Evolutionary conservation across 768 basidiomycete species (phyloP), one percentile per base, ranked within the genome.

Genomic region (Suillus fuscotomentosus): DNA sequence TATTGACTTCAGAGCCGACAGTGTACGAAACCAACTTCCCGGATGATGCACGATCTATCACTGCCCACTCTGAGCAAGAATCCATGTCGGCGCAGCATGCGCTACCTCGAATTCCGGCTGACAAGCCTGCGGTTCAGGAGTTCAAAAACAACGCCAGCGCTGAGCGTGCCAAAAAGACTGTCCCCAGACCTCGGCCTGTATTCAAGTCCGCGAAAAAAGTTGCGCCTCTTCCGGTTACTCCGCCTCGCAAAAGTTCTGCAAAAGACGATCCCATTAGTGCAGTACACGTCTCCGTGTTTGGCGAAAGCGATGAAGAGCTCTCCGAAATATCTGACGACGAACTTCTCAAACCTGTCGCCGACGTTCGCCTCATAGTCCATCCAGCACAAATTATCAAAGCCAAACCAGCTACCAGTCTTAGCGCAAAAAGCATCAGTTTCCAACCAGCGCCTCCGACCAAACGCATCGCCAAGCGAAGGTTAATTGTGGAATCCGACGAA

Each of bases 311-410:
- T 31, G 72, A 71, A 27, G 66, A 72, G 50, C 63, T 74, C 34
- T 78, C 78, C 34, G 75, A 79, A 55, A 68, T 78, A 64, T 78
- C 78, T 20, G 72, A 77, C 45, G 68, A 74, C 54, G 71, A 71
- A 60, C 22, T 59, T 11, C 31, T 22, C 36, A 62, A 39, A 15
- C 36, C n/a, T 39, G 36, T 38, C 55, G 15, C 11, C 20, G 51
- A 63, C 20, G 50, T 48, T 45, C 56, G 59, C 10, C 65, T 65
- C 11, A 64, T 48, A 17, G 45, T 54, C 43, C 60, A 61, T 11
- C 47, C 56, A 2, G 59, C 60, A 3, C 42, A 45, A 27, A 55
- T 50, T 53, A 17, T 48, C 38, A 61, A 47, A 43, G 36, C 43
- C 31, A 63, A 55, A 13, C 57, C 66, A 50, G 38, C 54, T 54